These are phyloP conservation scores for Rubia peregrina DNA, from an alignment of 305 asterid genomes.

Conservation along the genomic window DNA sequence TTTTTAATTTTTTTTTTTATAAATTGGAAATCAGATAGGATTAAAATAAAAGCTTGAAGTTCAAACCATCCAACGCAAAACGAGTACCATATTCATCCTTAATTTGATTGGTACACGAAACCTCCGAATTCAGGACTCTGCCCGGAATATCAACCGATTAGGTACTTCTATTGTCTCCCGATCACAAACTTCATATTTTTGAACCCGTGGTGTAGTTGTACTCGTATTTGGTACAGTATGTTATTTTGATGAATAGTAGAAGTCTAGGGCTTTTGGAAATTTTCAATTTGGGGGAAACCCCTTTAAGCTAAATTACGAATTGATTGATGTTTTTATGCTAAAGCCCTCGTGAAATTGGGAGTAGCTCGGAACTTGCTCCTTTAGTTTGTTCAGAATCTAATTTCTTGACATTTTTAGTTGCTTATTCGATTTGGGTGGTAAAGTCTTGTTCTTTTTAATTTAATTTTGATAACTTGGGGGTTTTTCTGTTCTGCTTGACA, in stretches of 20 bases:
- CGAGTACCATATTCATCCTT: background rate
- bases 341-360: background rate
- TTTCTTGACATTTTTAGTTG: background rate
- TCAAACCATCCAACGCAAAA: background rate
- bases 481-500: conserved; percentile 13
- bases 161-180: background rate
- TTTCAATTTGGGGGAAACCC: conserved; percentile 3
- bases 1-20: background rate
- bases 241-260: background rate
- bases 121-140: background rate
- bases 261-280: conserved; percentile 1
- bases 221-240: background rate
- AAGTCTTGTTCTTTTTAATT: background rate
- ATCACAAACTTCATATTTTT: background rate
- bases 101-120: background rate
- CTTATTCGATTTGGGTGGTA: background rate
- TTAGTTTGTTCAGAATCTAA: background rate
- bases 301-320: background rate
- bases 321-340: background rate
- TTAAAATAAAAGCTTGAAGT: conserved; percentile 2
- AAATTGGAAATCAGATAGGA: background rate
- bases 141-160: background rate
- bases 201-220: background rate
- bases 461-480: background rate
- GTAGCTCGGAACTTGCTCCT: background rate